phyloP scores from a whole-genome alignment of 768 basidiomycete species.

The Gloeostereum incarnatum region DNA sequence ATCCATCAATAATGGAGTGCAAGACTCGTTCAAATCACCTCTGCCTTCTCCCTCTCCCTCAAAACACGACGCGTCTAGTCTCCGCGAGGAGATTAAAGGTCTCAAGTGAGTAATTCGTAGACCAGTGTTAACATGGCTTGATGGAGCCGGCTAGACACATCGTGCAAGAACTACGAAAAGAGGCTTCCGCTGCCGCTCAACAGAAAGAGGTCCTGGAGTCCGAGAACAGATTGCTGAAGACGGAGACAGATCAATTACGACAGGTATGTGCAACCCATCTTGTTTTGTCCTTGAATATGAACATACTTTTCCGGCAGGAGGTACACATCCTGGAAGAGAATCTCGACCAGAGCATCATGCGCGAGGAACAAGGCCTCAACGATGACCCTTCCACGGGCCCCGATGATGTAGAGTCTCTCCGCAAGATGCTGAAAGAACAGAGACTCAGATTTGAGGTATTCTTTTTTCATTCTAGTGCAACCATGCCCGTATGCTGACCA shows the following conservation, averaged over 20 bases:
- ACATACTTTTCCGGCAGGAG: constrained; percentile 37
- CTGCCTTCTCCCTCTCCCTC: constrained; percentile 21
- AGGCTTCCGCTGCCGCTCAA: constrained; percentile 53
- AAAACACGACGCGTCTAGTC: constrained; percentile 41
- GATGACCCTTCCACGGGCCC: constrained; percentile 3
- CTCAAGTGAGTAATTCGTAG: constrained; percentile 50
- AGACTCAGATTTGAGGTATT: constrained; percentile 45
- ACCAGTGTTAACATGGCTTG: not conserved
- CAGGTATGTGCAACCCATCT: constrained; percentile 33
- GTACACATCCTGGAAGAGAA: constrained; percentile 71
- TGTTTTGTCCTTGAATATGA: constrained; percentile 2
- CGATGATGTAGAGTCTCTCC: constrained; percentile 26
- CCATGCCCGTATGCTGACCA: not conserved
- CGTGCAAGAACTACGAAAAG: constrained; percentile 81
- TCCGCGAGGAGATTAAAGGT: constrained; percentile 67
- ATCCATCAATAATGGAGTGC: constrained; percentile 35
- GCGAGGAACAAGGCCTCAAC: constrained; percentile 35
- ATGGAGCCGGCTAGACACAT: constrained; percentile 49
- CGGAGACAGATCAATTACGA: constrained; percentile 65
- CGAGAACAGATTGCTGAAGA: constrained; percentile 62
- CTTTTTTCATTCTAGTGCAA: constrained; percentile 1
- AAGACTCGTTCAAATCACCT: no score
- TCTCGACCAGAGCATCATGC: constrained; percentile 49
- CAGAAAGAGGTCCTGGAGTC: constrained; percentile 64
- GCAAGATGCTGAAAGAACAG: constrained; percentile 36